Conservation (phyloP, 768 basidiomycete species). For the Rhodosporidiobolus odoratus region DNA sequence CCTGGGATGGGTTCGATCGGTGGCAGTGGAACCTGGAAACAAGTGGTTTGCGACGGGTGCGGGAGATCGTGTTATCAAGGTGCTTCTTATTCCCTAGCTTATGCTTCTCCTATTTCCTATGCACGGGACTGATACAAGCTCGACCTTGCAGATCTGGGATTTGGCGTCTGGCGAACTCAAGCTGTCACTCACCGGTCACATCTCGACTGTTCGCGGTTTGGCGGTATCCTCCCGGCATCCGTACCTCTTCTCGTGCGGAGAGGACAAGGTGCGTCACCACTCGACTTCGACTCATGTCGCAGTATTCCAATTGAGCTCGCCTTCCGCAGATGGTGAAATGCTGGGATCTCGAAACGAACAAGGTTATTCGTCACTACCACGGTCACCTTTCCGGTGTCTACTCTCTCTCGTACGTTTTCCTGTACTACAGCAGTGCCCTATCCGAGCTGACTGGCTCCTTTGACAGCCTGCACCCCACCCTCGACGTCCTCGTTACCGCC, state of each 20-base stretch:
- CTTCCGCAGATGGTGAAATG: conserved; percentile 92
- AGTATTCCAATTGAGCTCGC: neutral
- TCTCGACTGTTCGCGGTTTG: conserved; percentile 88
- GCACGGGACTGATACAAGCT: neutral
- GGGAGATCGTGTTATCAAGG: conserved; percentile 92
- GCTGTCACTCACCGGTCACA: conserved; percentile 93
- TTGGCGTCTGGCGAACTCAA: conserved; percentile 94
- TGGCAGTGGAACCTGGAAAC: conserved; percentile 96
- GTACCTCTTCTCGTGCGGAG: conserved; percentile 93
- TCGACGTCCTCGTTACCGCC: conserved; percentile 89
- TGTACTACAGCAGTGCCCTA: neutral
- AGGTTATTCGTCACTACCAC: conserved; percentile 97
- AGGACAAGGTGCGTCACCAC: conserved; percentile 75
- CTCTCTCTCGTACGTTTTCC: conserved; percentile 55
- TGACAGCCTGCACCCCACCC: conserved; percentile 75
- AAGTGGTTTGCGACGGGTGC: conserved; percentile 98
- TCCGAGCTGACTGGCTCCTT: neutral
- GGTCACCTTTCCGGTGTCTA: conserved; percentile 99
- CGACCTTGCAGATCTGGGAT: conserved; percentile 69
- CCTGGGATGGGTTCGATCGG: conserved; percentile 92
- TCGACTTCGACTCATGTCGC: neutral
- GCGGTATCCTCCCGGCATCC: conserved; percentile 90
- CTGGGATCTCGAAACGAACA: conserved; percentile 98
- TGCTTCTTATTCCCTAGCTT: no score
- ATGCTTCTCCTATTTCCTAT: no score